These are phyloP conservation scores for Ogataea pini DNA, from an alignment of 805 yeast genomes.

Conservation along the genomic window DNA sequence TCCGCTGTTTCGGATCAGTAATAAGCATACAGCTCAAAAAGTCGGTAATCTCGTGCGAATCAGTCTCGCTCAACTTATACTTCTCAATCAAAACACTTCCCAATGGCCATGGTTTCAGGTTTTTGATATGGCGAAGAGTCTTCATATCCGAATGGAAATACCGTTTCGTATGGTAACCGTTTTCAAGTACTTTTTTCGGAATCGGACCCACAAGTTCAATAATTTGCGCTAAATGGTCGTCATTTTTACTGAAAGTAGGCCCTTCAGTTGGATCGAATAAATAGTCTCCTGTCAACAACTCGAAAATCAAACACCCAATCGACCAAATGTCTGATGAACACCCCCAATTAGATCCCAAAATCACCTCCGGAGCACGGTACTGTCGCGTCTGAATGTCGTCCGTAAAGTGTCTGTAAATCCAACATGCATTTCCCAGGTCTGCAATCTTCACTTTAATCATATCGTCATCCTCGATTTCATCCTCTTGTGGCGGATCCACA, in stretches of 20 bases:
- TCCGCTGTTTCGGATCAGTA: slow-evolving; percentile 76
- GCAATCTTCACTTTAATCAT: slow-evolving; percentile 82
- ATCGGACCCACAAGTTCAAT: slow-evolving; percentile 55
- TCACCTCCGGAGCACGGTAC: slow-evolving; percentile 87
- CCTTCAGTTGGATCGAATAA: slow-evolving; percentile 88
- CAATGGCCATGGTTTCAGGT: slow-evolving; percentile 87
- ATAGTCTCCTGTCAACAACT: slow-evolving; percentile 90
- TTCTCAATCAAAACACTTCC: slow-evolving; percentile 80
- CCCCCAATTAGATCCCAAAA: slow-evolving; percentile 87
- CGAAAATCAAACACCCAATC: slow-evolving; percentile 88
- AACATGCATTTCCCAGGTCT: slow-evolving; percentile 91
- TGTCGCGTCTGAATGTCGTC: slow-evolving; percentile 91
- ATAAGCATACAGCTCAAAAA: slow-evolving; percentile 82
- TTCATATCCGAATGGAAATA: slow-evolving; percentile 36
- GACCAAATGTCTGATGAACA: slow-evolving; percentile 96
- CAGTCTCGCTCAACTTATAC: slow-evolving; percentile 68
- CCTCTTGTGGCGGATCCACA: slow-evolving; percentile 38
- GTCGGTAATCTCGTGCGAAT: slow-evolving; percentile 71
- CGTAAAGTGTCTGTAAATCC: slow-evolving; percentile 77
- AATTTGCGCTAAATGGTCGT: slow-evolving; percentile 95
- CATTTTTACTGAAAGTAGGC: slow-evolving; percentile 78
- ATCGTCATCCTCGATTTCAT: slow-evolving; percentile 44
- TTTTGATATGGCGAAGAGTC: slow-evolving; percentile 71
- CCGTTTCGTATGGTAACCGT: slow-evolving; percentile 56
- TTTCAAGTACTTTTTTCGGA: slow-evolving; percentile 59